These are phyloP conservation scores for Solanum piurae DNA, from an alignment of 257 asterid species.

Conservation along the genomic window DNA sequence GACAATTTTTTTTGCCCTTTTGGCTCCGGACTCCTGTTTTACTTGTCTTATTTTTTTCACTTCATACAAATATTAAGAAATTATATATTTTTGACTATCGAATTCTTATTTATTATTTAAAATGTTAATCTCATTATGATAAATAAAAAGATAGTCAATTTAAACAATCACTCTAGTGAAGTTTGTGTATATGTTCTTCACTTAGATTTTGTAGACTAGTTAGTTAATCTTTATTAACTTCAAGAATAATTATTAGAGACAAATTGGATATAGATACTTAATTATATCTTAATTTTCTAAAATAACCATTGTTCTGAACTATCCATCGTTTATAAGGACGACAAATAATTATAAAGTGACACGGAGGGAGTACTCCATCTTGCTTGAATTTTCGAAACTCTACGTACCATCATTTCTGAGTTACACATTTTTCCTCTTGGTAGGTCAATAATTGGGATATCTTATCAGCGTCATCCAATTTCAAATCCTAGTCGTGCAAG, in stretches of 20 bases:
- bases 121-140: too few relatives aligned
- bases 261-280: too few relatives aligned
- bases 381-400: not conserved
- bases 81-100: too few relatives aligned
- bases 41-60: too few relatives aligned
- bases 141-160: not conserved
- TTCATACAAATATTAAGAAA: too few relatives aligned
- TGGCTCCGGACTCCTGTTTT: too few relatives aligned
- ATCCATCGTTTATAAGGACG: not conserved
- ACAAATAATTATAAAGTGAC: not conserved
- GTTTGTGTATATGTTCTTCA: not conserved
- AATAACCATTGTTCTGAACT: not conserved
- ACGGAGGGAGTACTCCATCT: not conserved
- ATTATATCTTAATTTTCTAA: too few relatives aligned
- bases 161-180: not conserved
- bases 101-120: too few relatives aligned
- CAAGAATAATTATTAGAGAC: too few relatives aligned
- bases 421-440: not conserved
- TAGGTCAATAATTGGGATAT: not conserved
- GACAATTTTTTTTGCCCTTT: too few relatives aligned
- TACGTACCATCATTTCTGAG: not conserved
- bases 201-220: too few relatives aligned
- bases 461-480: not conserved
- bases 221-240: too few relatives aligned
- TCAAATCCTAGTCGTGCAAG: not conserved